Percentiles rank a stretch among this genome's conserved stretches.
Conservation (phyloP, 2,329 filamentous ascomycete genomes). For the Pseudocercospora musae region DNA sequence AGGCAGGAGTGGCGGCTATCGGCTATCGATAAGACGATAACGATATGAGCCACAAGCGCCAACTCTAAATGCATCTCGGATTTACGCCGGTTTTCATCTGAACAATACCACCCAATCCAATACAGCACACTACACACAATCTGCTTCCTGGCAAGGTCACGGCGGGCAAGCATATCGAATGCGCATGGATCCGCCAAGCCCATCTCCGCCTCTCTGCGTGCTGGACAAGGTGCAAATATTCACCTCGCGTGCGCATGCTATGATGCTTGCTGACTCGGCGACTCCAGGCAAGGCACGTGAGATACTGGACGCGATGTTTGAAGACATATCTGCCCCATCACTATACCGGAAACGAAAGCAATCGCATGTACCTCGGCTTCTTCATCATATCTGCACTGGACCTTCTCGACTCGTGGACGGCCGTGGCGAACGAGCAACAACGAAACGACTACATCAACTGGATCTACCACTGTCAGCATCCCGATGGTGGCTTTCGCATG, state of each 20-base stretch:
- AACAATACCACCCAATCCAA: too few relatives aligned
- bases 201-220: not conserved
- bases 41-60: not conserved
- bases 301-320: slow-evolving; percentile 89
- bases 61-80: not conserved
- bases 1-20: not conserved
- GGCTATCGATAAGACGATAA: slow-evolving; percentile 1
- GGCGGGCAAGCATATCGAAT: not conserved
- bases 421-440: slow-evolving; percentile 53
- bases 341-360: slow-evolving; percentile 87
- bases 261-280: not conserved
- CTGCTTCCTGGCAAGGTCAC: not conserved
- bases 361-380: slow-evolving; percentile 82
- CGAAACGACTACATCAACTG: slow-evolving; percentile 62
- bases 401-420: slow-evolving; percentile 64
- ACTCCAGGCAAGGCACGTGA: slow-evolving; percentile 58
- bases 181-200: not conserved
- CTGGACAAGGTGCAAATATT: slow-evolving; percentile 20
- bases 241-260: not conserved
- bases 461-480: slow-evolving; percentile 84
- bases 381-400: slow-evolving; percentile 86
- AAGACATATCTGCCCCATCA: slow-evolving; percentile 73
- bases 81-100: not conserved
- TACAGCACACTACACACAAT: too few relatives aligned
- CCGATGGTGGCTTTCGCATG: slow-evolving; percentile 82